phyloP scores from a whole-genome alignment of 495 filamentous ascomycete genomes.

The Hypomontagnella submonticulosa region DNA sequence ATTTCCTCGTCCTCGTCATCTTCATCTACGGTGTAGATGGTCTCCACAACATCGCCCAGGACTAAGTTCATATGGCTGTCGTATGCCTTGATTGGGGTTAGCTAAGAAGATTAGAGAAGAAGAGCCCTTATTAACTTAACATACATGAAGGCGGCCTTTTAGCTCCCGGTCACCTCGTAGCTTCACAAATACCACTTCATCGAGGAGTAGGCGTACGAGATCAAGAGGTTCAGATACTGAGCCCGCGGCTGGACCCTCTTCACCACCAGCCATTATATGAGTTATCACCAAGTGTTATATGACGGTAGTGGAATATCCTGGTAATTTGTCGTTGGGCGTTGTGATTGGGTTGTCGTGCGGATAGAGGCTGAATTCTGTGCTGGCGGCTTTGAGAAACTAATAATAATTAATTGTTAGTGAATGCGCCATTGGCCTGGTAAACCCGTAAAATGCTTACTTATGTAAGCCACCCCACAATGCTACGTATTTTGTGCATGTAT shows the following conservation, averaged over 20 bases:
- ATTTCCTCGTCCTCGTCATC: conserved; percentile 77
- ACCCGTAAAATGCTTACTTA: not conserved
- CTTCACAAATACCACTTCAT: conserved; percentile 98
- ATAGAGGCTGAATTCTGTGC: conserved; percentile 4
- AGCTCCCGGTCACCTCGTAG: conserved; percentile 94
- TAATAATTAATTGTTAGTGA: conserved; percentile 24
- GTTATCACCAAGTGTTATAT: not conserved
- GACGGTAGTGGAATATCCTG: not conserved
- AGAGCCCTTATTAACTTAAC: conserved; percentile 43
- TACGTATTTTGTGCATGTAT: too few relatives aligned
- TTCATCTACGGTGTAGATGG: conserved; percentile 91
- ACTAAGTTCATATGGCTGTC: conserved; percentile 99
- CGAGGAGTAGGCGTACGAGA: conserved; percentile 90
- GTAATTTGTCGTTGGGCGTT: not conserved
- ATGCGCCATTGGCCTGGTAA: conserved; percentile 1
- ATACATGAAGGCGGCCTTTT: conserved; percentile 91
- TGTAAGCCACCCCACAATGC: not conserved
- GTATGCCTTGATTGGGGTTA: conserved; percentile 74
- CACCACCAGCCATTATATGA: conserved; percentile 73
- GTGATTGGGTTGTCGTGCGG: conserved; percentile 2
- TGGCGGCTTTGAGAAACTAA: not conserved
- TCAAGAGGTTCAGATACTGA: conserved; percentile 90
- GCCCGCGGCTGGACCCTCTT: conserved; percentile 64
- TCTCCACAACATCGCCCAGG: conserved; percentile 96
- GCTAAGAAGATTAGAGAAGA: conserved; percentile 10